phyloP scores from a whole-genome alignment of 306 rosid genomes.

The Citrullus colocynthis region DNA sequence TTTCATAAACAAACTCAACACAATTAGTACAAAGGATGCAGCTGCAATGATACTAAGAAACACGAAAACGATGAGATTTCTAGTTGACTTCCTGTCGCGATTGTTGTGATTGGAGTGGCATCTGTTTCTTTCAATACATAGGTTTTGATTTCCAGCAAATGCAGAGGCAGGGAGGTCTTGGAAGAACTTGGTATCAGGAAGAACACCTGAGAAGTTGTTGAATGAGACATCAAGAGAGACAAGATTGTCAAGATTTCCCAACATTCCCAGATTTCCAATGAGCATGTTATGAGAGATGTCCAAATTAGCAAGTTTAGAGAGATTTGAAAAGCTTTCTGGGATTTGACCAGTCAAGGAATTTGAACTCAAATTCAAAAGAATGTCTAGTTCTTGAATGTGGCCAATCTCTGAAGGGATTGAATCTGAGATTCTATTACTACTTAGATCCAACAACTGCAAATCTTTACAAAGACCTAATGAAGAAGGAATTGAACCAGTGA shows the following conservation, averaged over 20 bases:
- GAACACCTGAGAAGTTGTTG: constrained; percentile 60
- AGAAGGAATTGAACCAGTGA: constrained; percentile 50
- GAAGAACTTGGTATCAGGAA: constrained; percentile 76
- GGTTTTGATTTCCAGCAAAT: constrained; percentile 55
- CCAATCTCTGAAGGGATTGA: constrained; percentile 71
- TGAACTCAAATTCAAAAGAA: constrained; percentile 79
- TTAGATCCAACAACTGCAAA: constrained; percentile 76
- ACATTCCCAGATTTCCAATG: constrained; percentile 46
- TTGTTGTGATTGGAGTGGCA: constrained; percentile 25
- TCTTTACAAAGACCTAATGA: constrained; percentile 61
- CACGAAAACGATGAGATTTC: constrained; percentile 37
- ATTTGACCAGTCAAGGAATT: constrained; percentile 61
- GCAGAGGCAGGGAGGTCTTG: constrained; percentile 47
- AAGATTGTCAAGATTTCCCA: constrained; percentile 58
- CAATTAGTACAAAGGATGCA: constrained; percentile 35
- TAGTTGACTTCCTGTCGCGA: constrained; percentile 30
- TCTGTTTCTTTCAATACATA: constrained; percentile 39
- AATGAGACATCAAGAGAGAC: constrained; percentile 78
- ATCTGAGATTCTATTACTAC: constrained; percentile 58
- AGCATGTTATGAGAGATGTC: constrained; percentile 80
- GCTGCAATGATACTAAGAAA: constrained; percentile 52
- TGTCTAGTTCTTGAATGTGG: constrained; percentile 60
- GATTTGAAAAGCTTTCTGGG: constrained; percentile 71
- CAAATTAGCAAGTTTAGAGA: constrained; percentile 73
- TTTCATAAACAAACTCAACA: constrained; percentile 39